Evolutionary conservation across 495 filamentous ascomycete species (phyloP).

Genomic region (Penicillium coprophilum): DNA sequence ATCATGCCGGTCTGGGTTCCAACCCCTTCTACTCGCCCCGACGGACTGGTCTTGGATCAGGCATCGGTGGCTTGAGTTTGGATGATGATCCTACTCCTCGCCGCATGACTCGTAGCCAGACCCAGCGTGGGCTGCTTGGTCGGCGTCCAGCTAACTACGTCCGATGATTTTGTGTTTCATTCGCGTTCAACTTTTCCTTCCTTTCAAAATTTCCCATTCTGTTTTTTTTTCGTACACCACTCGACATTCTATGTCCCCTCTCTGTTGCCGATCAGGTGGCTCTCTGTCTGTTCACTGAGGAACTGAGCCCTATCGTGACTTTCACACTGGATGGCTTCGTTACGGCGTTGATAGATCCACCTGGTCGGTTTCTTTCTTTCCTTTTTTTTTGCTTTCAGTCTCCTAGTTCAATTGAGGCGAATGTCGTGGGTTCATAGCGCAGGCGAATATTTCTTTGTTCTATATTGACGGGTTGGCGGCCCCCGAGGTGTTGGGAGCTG

Average conservation of each 20-base stretch:
- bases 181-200: neutral
- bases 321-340: neutral
- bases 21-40: conserved; percentile 32
- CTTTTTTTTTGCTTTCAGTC: conserved; percentile 1
- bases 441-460: conserved; percentile 10
- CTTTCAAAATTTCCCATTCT: neutral
- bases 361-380: neutral
- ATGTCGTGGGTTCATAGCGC: conserved; percentile 17
- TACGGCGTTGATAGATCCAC: neutral
- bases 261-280: neutral
- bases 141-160: conserved; percentile 10
- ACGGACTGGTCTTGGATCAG: conserved; percentile 38
- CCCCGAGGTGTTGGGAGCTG: neutral
- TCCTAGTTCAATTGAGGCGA: conserved; percentile 2
- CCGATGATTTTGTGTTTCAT: conserved; percentile 1
- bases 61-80: conserved; percentile 42
- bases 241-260: neutral
- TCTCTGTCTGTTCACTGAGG: neutral
- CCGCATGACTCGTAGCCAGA: conserved; percentile 46
- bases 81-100: conserved; percentile 38
- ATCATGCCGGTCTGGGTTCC: conserved; percentile 16
- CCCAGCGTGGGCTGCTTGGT: conserved; percentile 25
- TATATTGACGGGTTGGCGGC: conserved; percentile 6
- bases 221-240: conserved; percentile 1
- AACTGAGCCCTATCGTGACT: neutral